Base-by-base conservation (phyloP, 495 filamentous ascomycete species). In the Aspergillus panamensis region DNA sequence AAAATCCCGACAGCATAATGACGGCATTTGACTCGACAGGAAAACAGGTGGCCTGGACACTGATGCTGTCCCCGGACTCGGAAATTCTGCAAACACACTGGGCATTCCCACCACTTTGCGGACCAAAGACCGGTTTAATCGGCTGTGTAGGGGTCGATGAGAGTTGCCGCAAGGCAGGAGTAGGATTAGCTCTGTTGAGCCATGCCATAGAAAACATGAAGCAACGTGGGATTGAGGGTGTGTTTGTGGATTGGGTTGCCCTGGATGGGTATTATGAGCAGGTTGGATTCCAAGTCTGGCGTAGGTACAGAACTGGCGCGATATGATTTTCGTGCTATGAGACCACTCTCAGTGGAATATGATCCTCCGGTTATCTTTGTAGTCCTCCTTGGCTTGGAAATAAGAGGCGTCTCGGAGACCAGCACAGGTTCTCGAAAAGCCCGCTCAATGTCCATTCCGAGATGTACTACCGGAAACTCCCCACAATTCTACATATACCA, bases 131-230 rank as follows among this genome's bases (percentile, higher is more conserved):
- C 0, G 79, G 79, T 0, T 60, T 82, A 19, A 81, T 82, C 32
- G 79, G 74, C 1, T 76, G 72, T 50, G 79, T 82, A 8, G 79
- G 79, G 25, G 73, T 81, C 31, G 77, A 82, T 60, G 51, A 57
- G 21, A 60, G 57, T 1, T 65, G 71, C 39, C 69, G 79, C 13
- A 69, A 68, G 13, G 68, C 66, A 31, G 79, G 79, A 4, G 66
- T 81, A 20, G 79, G 78, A 3, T 55, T 81, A 42, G 77, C 77
- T 6, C 57, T 82, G 39, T 51, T 82, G 30, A 72, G 72, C 8
- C 73, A 75, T 62, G 79, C 79, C 1, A 66, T 82, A n/a, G 70
- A 78, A 51, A 60, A 79, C 55, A 77, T 82, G 77, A 79, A 70
- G 58, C 57, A 68, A 13, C 64, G 77, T 37, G 79, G 77, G 1